Conservation (phyloP, 2,329 filamentous ascomycete species). For the Hyphodiscus sp. region DNA sequence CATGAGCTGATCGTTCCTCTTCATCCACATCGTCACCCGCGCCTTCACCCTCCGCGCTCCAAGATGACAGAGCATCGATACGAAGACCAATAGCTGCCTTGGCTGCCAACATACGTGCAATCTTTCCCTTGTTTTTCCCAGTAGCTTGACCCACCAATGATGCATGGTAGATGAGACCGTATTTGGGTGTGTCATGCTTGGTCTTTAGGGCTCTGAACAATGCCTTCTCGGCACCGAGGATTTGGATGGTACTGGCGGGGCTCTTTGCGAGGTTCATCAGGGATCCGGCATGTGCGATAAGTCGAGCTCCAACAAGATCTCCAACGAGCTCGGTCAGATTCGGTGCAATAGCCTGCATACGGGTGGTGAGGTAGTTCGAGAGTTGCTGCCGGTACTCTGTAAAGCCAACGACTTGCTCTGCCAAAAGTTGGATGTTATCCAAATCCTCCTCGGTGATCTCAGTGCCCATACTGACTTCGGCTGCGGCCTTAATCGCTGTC, state of each 20-base stretch:
- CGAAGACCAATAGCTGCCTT: slow-evolving; percentile 91
- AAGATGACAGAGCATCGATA: slow-evolving; percentile 81
- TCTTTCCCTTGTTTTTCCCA: slow-evolving; percentile 99
- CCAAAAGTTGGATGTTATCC: slow-evolving; percentile 84
- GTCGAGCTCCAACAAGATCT: slow-evolving; percentile 85
- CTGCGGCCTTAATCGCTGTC: slow-evolving; percentile 81
- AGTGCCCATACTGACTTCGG: slow-evolving; percentile 97
- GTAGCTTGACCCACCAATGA: slow-evolving; percentile 94
- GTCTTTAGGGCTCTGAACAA: slow-evolving; percentile 98
- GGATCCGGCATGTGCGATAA: slow-evolving; percentile 92
- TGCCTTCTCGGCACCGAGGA: slow-evolving; percentile 96
- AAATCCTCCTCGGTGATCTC: slow-evolving; percentile 92
- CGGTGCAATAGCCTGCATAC: slow-evolving; percentile 95
- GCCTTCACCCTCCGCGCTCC: slow-evolving; percentile 61
- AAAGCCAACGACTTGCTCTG: slow-evolving; percentile 88
- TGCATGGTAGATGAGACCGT: slow-evolving; percentile 89
- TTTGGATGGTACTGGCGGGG: slow-evolving; percentile 93
- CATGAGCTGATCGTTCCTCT: slow-evolving; percentile 79
- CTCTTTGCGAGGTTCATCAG: slow-evolving; percentile 93
- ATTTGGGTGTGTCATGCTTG: slow-evolving; percentile 98
- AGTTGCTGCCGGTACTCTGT: slow-evolving; percentile 86
- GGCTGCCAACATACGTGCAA: slow-evolving; percentile 89
- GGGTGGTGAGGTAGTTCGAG: slow-evolving; percentile 79
- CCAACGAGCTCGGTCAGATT: slow-evolving; percentile 92
- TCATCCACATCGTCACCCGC: slow-evolving; percentile 64